A percentile compares a stretch with the other conserved stretches of the same genome.
These are phyloP conservation scores for Heritiera fomes DNA, from an alignment of 345 rosid species.

Conservation along the genomic window DNA sequence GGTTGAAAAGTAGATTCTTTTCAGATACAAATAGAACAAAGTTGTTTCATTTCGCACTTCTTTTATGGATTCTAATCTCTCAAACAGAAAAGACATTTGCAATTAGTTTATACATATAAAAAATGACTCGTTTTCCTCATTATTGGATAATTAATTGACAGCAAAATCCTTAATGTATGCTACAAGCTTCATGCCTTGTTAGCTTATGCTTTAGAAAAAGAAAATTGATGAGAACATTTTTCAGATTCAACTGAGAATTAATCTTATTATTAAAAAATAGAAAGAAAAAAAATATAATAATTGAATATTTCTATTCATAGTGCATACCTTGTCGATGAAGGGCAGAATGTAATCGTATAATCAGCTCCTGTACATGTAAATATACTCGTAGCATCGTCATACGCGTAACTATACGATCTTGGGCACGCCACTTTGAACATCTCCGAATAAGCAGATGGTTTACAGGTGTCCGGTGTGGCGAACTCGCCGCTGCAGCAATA, in stretches of 20 bases:
- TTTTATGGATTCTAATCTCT: background rate
- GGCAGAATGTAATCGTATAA: slow-evolving; percentile 74
- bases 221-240: slow-evolving; percentile 20
- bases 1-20: background rate
- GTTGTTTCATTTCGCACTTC: background rate
- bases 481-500: slow-evolving; percentile 71
- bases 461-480: slow-evolving; percentile 54
- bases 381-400: slow-evolving; percentile 69
- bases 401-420: slow-evolving; percentile 69
- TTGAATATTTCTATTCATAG: background rate
- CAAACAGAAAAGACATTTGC: background rate
- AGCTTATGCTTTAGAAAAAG: slow-evolving; percentile 24
- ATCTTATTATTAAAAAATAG: background rate
- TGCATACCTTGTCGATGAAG: slow-evolving; percentile 56
- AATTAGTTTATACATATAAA: background rate
- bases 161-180: slow-evolving; percentile 20
- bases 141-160: slow-evolving; percentile 4
- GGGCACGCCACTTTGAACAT: slow-evolving; percentile 66
- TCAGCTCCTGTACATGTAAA: slow-evolving; percentile 67
- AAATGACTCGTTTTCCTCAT: background rate
- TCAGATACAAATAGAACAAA: slow-evolving; percentile 1
- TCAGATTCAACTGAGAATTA: slow-evolving; percentile 16
- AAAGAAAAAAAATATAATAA: background rate
- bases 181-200: slow-evolving; percentile 7
- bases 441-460: slow-evolving; percentile 56